A percentile compares a stretch with the other conserved stretches of the same genome.
These are phyloP conservation scores for Periconia sp. DNA, from an alignment of 2,329 filamentous ascomycete species.

Conservation along the genomic window DNA sequence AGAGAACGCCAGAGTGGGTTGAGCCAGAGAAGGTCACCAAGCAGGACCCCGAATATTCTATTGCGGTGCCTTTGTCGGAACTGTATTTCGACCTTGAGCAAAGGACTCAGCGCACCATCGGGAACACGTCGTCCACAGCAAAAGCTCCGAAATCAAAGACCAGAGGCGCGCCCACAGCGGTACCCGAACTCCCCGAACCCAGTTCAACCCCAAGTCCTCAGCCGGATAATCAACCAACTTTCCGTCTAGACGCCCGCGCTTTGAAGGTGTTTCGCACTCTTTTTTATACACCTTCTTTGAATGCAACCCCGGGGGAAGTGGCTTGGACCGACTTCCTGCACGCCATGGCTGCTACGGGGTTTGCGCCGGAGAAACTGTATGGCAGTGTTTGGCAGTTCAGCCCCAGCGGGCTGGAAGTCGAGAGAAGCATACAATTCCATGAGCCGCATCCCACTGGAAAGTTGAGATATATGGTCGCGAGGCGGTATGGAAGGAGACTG, in stretches of 20 bases:
- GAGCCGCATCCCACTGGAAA: slow-evolving; percentile 61
- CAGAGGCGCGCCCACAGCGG: not conserved
- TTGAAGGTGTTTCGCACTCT: slow-evolving; percentile 3
- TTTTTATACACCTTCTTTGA: slow-evolving; percentile 1
- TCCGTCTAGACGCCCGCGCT: not conserved
- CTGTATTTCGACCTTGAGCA: not conserved
- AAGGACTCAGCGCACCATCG: not conserved
- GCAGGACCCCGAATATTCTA: not conserved
- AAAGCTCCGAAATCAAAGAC: not conserved
- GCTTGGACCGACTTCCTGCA: slow-evolving; percentile 58
- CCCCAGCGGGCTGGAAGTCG: slow-evolving; percentile 45
- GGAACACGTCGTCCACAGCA: not conserved
- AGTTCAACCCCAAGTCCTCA: not conserved
- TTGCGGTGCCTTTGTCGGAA: not conserved
- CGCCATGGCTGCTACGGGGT: slow-evolving; percentile 55
- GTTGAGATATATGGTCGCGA: slow-evolving; percentile 51
- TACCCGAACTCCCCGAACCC: not conserved
- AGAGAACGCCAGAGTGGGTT: not conserved
- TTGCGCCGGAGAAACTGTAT: slow-evolving; percentile 59
- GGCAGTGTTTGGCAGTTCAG: slow-evolving; percentile 64
- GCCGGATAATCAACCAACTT: not conserved
- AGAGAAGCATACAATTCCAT: slow-evolving; percentile 49
- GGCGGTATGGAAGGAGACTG: slow-evolving; percentile 53
- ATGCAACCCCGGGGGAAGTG: slow-evolving; percentile 49
- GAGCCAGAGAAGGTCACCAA: not conserved